Evolutionary conservation across 148 eudicot species (phyloP).

Genomic region (Rhododendron ferrugineum): DNA sequence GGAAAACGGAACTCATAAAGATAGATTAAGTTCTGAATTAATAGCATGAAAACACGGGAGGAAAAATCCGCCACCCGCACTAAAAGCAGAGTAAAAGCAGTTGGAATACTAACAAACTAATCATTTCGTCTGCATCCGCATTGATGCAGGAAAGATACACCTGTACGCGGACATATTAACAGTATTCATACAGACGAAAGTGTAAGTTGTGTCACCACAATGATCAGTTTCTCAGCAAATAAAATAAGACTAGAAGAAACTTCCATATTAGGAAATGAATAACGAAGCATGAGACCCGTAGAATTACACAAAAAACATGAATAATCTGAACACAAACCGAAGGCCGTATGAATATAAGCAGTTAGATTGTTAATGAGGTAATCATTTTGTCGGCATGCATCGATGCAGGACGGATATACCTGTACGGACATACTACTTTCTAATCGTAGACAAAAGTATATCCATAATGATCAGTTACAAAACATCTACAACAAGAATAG

Average conservation of each 20-base stretch:
- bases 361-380: neutral
- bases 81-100: neutral
- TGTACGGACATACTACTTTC: neutral
- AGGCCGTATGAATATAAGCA: neutral
- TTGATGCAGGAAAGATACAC: neutral
- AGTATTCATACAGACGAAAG: neutral
- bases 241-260: too few relatives aligned
- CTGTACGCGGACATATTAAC: neutral
- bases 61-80: neutral
- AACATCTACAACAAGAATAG: neutral
- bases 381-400: neutral
- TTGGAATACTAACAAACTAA: neutral
- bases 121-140: neutral
- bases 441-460: neutral
- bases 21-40: neutral
- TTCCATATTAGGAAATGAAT: neutral
- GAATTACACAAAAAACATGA: neutral
- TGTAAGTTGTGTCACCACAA: neutral
- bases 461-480: neutral
- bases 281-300: neutral
- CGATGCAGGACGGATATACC: neutral
- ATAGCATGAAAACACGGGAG: neutral
- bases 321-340: neutral
- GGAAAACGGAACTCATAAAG: neutral
- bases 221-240: neutral